These are phyloP conservation scores for Geranomyces michiganensis DNA, from an alignment of 192 early-diverging fungal genomes.

Conservation along the genomic window DNA sequence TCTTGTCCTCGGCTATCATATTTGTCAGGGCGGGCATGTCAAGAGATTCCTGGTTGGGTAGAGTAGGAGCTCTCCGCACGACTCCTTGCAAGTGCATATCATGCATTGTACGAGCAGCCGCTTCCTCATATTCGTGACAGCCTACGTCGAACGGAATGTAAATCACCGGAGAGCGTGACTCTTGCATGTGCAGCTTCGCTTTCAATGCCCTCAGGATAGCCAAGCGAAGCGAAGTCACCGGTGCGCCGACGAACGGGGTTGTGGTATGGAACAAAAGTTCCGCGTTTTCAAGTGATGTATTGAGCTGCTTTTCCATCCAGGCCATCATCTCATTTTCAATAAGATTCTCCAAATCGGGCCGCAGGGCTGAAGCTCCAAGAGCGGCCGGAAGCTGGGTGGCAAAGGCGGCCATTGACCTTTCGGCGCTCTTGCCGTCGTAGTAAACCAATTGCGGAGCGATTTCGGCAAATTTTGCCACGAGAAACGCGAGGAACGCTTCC, in stretches of 20 bases:
- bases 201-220: not conserved
- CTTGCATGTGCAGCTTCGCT: not conserved
- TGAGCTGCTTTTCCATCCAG: constrained; percentile 2
- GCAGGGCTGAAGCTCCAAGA: not conserved
- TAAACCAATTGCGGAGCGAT: not conserved
- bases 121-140: not conserved
- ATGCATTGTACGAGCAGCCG: not conserved
- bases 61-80: constrained; percentile 4
- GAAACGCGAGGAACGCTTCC: constrained; percentile 1
- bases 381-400: not conserved
- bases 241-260: not conserved
- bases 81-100: not conserved
- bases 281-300: not conserved
- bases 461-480: not conserved
- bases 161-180: not conserved
- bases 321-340: not conserved
- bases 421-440: not conserved
- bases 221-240: not conserved
- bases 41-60: constrained; percentile 5
- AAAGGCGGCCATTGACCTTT: not conserved
- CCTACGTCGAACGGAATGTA: not conserved
- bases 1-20: constrained; percentile 12
- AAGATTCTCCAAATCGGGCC: not conserved
- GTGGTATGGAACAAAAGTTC: not conserved
- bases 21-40: constrained; percentile 13